These are phyloP conservation scores for Trichophyton schoenleinii DNA, from an alignment of 2,329 filamentous ascomycete genomes.

Conservation along the genomic window DNA sequence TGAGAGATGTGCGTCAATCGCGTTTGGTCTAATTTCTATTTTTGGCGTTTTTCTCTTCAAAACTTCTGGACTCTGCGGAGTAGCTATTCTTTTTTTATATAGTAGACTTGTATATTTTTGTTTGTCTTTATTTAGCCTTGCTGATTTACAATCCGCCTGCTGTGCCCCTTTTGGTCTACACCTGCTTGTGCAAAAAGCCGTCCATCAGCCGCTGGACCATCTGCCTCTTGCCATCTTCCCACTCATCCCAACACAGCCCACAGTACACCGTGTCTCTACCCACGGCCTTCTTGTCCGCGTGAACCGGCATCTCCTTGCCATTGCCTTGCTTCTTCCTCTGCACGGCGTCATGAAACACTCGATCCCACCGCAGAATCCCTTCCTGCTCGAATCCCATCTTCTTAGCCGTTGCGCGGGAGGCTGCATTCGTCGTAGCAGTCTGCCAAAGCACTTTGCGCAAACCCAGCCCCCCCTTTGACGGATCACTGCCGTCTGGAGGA, in stretches of 20 bases:
- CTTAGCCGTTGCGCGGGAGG: background rate
- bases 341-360: background rate
- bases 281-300: background rate
- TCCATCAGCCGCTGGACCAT: background rate
- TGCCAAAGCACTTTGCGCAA: conserved; percentile 1
- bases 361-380: background rate
- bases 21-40: background rate
- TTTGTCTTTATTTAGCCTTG: background rate
- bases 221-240: background rate
- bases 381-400: background rate
- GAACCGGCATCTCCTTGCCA: background rate
- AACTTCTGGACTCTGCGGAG: background rate
- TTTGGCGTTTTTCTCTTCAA: background rate
- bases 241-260: background rate
- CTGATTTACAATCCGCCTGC: background rate
- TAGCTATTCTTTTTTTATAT: background rate
- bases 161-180: background rate
- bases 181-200: background rate
- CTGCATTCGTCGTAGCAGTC: background rate
- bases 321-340: background rate
- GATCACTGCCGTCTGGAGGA: background rate
- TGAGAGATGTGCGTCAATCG: background rate
- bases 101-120: background rate
- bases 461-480: background rate
- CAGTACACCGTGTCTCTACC: background rate